Evolutionary conservation across 805 yeast species (phyloP), one percentile per base, ranked within the genome.

Genomic region (Saturnispora mendoncae): DNA sequence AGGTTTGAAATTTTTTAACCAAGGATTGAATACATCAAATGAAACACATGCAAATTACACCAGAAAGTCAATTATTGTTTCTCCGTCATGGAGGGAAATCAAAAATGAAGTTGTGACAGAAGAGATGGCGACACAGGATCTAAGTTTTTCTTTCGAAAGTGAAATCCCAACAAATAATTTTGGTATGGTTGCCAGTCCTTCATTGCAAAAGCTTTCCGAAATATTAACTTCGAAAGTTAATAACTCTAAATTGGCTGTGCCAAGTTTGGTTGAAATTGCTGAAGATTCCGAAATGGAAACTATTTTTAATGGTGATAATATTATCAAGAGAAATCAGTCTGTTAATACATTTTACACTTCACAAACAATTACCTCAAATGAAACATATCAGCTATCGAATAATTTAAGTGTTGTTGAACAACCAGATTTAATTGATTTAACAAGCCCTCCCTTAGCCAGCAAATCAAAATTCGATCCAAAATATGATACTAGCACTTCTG

Each of bases 101-200:
- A 35, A 46, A 13, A 44, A 48, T 12, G 38, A 43, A 3, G 27
- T 9, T 36, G n/a, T 35, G 3, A 25, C 30, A n/a, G 36, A 38
- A 6, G 29, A 38, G 33, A 26, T 13, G 4, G 38, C 38, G 4
- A 36, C 42, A 10, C 37, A 38, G n/a, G 38, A 41, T 12, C 18
- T 33, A 3, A 37, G 31, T 13, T 33, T 28, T 24, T 36, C 36
- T 12, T 26, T 33, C 9, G 41, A 42, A 14, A 36, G 41, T 20
- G 65, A 60, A 41, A 55, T 50, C 5, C 65, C 65, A 18, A 61
- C 65, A 7, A 46, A 35, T 20, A 48, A 46, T 27, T 45, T 61
- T 9, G 62, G 61, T 3, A 55, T 63, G 53, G 48, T 56, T 2
- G 57, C 53, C 28, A 61, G 66, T 45, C 68, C 68, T 20, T 61